Evolutionary conservation across 140 eudicot species (phyloP), one percentile per base, ranked within the genome.

Genomic region (Oenanthe javanica): DNA sequence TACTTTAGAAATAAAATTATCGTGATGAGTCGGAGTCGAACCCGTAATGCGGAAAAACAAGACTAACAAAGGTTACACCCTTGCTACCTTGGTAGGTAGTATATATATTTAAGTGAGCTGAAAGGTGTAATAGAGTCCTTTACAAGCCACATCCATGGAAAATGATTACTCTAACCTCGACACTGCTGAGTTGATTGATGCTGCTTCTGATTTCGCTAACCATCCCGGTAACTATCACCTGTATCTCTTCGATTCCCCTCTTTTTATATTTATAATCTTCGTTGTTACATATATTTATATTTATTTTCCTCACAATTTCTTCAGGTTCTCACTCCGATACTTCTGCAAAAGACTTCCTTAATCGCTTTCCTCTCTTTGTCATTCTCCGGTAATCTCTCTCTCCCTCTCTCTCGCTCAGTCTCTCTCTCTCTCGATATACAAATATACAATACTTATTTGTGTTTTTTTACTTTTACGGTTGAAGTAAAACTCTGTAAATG

Each of bases 201-300:
- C 96, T 19, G 96, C 98, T 79, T 83, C 97, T 40, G 98, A 94
- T 38, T 92, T 94, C 83, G 92, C 98, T 2, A 78, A 70, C 79
- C 79, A 89, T 82, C 98, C 97, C 18, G 98, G 98, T 93, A 59
- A 1, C 63, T 74, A 79, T 19, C n/a, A 19, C 19, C 77, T 52
- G 6, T 2, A 21, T 43, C 9, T 9, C 4, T 72, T 12, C 49
- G n/a, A 3, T 27, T 45, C 23, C 78, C 70, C 52, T n/a, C 69
- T 15, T 73, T 64, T 15, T 11, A 50, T 67, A 11, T 43, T 61
- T 55, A 47, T 77, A 25, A 45, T 49, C 59, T 27, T 51, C 16
- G 55, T 6, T 3, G n/a, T 14, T 15, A 57, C 14, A 25, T 10
- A 31, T 31, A 31, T 31, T 31, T 31, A 31, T 1, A n/a, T 75